These are phyloP conservation scores for Aurinia saxatilis DNA, from an alignment of 345 rosid species.

Conservation along the genomic window DNA sequence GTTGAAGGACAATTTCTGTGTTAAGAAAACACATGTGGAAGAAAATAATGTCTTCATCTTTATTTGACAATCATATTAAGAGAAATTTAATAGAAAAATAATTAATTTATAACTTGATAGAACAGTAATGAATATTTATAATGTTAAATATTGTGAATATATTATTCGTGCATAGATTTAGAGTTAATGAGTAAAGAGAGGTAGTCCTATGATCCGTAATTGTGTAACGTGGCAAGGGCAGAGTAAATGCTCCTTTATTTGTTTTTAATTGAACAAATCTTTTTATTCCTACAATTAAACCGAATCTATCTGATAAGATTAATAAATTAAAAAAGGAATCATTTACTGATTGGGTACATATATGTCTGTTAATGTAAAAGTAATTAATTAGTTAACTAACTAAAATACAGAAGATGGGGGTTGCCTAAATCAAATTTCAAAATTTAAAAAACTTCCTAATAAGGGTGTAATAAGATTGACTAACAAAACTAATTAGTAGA, in stretches of 20 bases:
- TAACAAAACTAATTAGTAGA: no score
- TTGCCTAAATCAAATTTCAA: no score
- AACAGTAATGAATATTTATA: not conserved
- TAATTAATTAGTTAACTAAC: not conserved
- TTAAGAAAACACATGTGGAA: no score
- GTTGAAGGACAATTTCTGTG: no score
- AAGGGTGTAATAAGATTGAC: no score
- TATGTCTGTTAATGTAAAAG: not conserved
- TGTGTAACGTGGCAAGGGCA: slow-evolving; percentile 20
- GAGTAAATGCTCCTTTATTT: not conserved
- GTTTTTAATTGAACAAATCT: not conserved
- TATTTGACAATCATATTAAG: no score
- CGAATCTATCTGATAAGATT: not conserved
- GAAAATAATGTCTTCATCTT: no score
- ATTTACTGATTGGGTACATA: not conserved
- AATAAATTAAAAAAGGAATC: not conserved
- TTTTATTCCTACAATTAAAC: not conserved
- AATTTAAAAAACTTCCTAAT: no score
- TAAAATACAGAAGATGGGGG: not conserved
- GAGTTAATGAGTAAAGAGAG: not conserved
- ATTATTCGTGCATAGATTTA: not conserved
- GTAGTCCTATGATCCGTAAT: no score
- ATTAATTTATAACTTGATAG: not conserved
- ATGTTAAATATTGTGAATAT: no score
- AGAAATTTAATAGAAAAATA: not conserved